Evolutionary conservation across 768 basidiomycete species (phyloP).

Genomic region (Boletus rubescentipes): DNA sequence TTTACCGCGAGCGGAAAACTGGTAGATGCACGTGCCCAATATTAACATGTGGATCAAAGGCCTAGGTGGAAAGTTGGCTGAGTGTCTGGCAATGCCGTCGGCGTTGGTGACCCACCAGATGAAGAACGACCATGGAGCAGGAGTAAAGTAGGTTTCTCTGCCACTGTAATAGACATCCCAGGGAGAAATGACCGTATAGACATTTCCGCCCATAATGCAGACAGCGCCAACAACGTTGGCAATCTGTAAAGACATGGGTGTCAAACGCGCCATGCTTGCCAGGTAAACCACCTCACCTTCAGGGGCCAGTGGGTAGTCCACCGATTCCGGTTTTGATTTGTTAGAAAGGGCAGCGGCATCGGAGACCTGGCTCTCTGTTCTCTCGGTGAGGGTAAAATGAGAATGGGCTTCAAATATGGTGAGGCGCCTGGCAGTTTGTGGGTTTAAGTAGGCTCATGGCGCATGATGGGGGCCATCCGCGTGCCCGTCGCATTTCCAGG

Average conservation of each 20-base stretch:
- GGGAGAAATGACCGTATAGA: constrained; percentile 59
- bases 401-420: constrained; percentile 12
- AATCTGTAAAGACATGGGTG: constrained; percentile 32
- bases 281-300: constrained; percentile 41
- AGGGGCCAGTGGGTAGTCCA: constrained; percentile 53
- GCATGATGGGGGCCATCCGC: constrained; percentile 16
- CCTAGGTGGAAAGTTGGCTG: constrained; percentile 32
- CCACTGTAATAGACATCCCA: constrained; percentile 45
- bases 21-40: constrained; percentile 62
- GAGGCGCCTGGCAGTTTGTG: constrained; percentile 11
- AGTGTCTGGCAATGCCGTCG: background rate
- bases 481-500: constrained; percentile 27
- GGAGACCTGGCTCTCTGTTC: background rate
- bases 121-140: constrained; percentile 59
- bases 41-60: constrained; percentile 65
- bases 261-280: constrained; percentile 2
- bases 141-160: constrained; percentile 68
- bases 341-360: constrained; percentile 28
- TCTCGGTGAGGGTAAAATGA: constrained; percentile 11
- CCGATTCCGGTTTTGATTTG: constrained; percentile 23
- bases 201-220: constrained; percentile 58
- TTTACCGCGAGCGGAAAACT: constrained; percentile 55
- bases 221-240: constrained; percentile 57
- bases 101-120: constrained; percentile 45
- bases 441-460: constrained; percentile 27